Evolutionary conservation across 306 rosid genomes (phyloP).

Genomic region (Quercus gilva): DNA sequence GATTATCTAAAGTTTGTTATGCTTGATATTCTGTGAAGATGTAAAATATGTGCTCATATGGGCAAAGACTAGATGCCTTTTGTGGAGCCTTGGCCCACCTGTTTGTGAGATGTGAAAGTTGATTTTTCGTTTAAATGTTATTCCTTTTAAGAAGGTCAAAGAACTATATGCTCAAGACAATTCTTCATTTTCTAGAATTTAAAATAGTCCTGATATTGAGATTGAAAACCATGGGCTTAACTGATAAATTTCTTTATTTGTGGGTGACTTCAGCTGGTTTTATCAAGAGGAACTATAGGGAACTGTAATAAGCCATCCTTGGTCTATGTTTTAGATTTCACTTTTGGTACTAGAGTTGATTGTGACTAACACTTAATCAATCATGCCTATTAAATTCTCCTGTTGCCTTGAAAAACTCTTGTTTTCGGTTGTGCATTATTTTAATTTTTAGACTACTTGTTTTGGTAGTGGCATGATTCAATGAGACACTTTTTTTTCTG

Average conservation of each 20-base stretch:
- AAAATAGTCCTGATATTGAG: not conserved
- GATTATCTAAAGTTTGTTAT: not conserved
- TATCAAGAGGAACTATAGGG: not conserved
- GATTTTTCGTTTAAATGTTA: no score
- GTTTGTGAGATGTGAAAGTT: not conserved
- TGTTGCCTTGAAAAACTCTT: not conserved
- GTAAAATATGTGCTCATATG: not conserved
- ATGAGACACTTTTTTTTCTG: conserved; percentile 15
- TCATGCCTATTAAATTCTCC: not conserved
- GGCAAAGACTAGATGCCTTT: not conserved
- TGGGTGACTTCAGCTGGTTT: not conserved
- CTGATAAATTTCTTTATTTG: not conserved
- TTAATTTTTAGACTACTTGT: not conserved
- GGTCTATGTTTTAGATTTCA: not conserved
- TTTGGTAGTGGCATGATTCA: not conserved
- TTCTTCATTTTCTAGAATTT: not conserved
- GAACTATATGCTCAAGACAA: not conserved
- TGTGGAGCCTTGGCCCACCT: not conserved
- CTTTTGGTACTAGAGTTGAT: not conserved
- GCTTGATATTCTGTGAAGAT: not conserved
- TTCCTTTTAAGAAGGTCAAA: not conserved
- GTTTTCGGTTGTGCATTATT: not conserved
- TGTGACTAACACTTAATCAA: not conserved
- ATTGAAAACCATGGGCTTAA: not conserved
- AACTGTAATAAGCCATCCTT: not conserved